Evolutionary conservation across 345 rosid species (phyloP).

Genomic region (Zanthoxylum bungeanum): DNA sequence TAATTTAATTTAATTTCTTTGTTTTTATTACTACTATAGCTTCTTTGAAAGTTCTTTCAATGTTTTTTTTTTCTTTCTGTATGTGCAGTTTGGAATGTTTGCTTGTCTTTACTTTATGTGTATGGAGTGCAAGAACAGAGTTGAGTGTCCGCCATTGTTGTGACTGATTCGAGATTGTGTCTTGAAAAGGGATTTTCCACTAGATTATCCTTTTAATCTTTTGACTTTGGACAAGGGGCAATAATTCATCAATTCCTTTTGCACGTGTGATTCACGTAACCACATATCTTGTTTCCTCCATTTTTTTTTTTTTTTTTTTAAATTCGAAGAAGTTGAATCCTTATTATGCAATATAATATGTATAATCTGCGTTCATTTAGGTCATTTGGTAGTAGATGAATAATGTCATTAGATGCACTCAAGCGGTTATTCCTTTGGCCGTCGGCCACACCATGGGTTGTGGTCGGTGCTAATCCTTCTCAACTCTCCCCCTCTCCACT

Average conservation of each 20-base stretch:
- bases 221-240: neutral
- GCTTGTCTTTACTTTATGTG: constrained; percentile 21
- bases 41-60: constrained; percentile 12
- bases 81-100: constrained; percentile 32
- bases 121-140: constrained; percentile 2
- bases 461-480: too few relatives aligned
- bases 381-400: too few relatives aligned
- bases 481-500: too few relatives aligned
- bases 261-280: constrained; percentile 5
- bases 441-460: too few relatives aligned
- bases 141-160: neutral
- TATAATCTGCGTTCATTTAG: too few relatives aligned
- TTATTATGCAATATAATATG: neutral
- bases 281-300: neutral
- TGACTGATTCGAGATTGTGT: constrained; percentile 17
- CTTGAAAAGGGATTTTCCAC: constrained; percentile 18
- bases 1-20: neutral
- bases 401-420: neutral
- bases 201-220: constrained; percentile 8
- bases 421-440: too few relatives aligned
- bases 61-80: constrained; percentile 4
- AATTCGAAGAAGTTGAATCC: neutral
- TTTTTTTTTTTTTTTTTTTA: neutral
- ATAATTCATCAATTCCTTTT: neutral
- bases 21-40: constrained; percentile 3